These are phyloP conservation scores for Candida adriatica DNA, from an alignment of 805 yeast species.

Conservation along the genomic window DNA sequence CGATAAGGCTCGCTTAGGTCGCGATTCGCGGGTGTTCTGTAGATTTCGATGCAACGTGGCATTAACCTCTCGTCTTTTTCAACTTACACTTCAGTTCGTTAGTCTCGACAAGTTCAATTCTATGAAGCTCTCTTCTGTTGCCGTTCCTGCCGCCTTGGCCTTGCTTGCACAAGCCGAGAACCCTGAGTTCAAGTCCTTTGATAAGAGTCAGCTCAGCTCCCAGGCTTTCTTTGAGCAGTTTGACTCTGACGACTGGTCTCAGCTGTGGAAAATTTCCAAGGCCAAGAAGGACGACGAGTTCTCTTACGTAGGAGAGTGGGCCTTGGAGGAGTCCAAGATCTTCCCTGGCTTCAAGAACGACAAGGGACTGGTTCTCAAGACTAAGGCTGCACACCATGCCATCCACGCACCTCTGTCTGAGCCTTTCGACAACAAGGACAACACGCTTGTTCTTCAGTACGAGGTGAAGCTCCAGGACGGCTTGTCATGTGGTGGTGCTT, in stretches of 20 bases:
- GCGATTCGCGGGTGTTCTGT: too few species aligned
- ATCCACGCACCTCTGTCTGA: slow-evolving; percentile 56
- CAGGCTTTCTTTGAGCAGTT: slow-evolving; percentile 66
- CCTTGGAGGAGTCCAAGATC: slow-evolving; percentile 52
- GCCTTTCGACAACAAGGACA: slow-evolving; percentile 51
- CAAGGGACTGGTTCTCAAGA: slow-evolving; percentile 67
- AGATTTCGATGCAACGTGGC: too few species aligned
- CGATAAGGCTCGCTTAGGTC: too few species aligned
- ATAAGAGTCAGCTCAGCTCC: slow-evolving; percentile 26
- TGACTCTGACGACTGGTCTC: slow-evolving; percentile 29
- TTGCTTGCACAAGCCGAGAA: slow-evolving; percentile 15
- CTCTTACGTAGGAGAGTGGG: slow-evolving; percentile 71
- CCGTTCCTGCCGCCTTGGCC: slow-evolving; percentile 21
- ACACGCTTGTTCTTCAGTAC: slow-evolving; percentile 77
- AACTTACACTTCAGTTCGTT: too few species aligned
- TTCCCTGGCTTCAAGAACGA: slow-evolving; percentile 60
- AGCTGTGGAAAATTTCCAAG: slow-evolving; percentile 56
- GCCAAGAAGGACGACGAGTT: slow-evolving; percentile 46
- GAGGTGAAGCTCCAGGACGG: slow-evolving; percentile 82
- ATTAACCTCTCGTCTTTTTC: too few species aligned
- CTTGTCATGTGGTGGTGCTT: slow-evolving; percentile 84
- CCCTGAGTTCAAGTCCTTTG: slow-evolving; percentile 32
- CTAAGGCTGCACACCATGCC: slow-evolving; percentile 77
- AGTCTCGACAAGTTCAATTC: too few species aligned
- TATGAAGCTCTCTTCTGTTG: slow-evolving; percentile 20